phyloP scores from a whole-genome alignment of 2,329 filamentous ascomycete species.

The Claviceps purpurea region DNA sequence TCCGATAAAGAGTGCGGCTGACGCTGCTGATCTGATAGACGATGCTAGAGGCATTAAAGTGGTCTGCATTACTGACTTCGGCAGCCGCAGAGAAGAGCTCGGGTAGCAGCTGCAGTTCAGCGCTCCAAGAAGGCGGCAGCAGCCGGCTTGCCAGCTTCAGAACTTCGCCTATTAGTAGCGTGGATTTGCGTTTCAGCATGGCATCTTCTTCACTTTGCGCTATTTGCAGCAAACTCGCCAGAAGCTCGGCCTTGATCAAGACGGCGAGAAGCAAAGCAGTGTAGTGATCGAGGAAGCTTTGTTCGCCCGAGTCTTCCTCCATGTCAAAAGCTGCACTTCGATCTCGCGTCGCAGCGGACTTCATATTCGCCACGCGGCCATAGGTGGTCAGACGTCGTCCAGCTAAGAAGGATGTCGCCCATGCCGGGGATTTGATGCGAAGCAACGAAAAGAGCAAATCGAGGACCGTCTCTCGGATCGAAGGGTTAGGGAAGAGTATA shows the following conservation, averaged over 20 bases:
- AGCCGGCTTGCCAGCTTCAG: conserved; percentile 79
- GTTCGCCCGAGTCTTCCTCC: conserved; percentile 56
- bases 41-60: conserved; percentile 73
- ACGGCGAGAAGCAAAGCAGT: conserved; percentile 77
- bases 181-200: conserved; percentile 73
- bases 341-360: conserved; percentile 40
- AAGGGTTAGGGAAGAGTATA: conserved; percentile 42
- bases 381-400: conserved; percentile 90
- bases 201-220: conserved; percentile 56
- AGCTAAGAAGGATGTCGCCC: conserved; percentile 91
- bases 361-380: conserved; percentile 79
- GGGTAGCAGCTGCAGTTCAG: conserved; percentile 74
- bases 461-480: conserved; percentile 61
- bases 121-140: conserved; percentile 69
- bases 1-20: conserved; percentile 80
- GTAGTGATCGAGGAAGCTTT: conserved; percentile 88
- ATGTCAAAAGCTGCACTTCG: conserved; percentile 37
- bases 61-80: conserved; percentile 54
- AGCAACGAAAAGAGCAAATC: conserved; percentile 72
- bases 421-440: conserved; percentile 79
- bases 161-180: conserved; percentile 79
- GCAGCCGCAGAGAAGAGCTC: conserved; percentile 69
- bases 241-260: conserved; percentile 67
- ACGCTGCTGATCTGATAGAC: conserved; percentile 98
- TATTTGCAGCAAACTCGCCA: conserved; percentile 47